Base-by-base conservation (phyloP, 2,329 filamentous ascomycete species). In the Metarhizium brunneum region DNA sequence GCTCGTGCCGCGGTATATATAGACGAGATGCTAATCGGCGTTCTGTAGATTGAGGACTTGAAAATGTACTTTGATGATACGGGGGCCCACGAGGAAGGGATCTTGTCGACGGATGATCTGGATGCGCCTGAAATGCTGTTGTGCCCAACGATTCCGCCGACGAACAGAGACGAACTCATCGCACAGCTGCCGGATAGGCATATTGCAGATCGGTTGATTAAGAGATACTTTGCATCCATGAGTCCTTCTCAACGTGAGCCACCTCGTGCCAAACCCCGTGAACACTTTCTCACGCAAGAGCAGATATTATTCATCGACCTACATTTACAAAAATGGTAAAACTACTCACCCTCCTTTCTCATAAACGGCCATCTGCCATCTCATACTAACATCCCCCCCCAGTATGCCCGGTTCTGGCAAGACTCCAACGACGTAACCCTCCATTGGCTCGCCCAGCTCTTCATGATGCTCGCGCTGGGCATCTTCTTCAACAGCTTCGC, bases 61-160 rank as follows among this genome's bases (percentile, higher is more conserved):
- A 82, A 82, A 64, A 72, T 69, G 55, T 83, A 80, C 60, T 83
- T 84, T 63, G 76, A 81, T 29, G 74, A 80, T 35, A 65, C 73
- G 0, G 70, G 75, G 5, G 68, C 71, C 2, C 59, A 58, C 1
- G 69, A 70, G 0, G 69, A 71, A 2, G 68, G 69, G 10, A 64
- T 66, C 16, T 63, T 68, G 25, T 65, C 65, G 29, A 59, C 62
- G 4, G 63, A 68, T n/a, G 70, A 73, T 1, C 61, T 68, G 3
- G 70, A 72, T 4, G 65, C 70, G 5, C 65, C 71, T 6, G 76
- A 78, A 4, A 25, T 25, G 25, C 25, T 81, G 47, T 62, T 83
- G 25, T 63, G 73, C 47, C 71, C 73, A 13, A 68, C 66, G 49
- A 66, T 66, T 47, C 63, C 65, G 3, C 71, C 74, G 8, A 69